Percentiles rank a stretch among this genome's conserved stretches.
Evolutionary conservation across 1,284 basidiomycete genomes (phyloP).

Genomic region (Pseudozyma sp.): DNA sequence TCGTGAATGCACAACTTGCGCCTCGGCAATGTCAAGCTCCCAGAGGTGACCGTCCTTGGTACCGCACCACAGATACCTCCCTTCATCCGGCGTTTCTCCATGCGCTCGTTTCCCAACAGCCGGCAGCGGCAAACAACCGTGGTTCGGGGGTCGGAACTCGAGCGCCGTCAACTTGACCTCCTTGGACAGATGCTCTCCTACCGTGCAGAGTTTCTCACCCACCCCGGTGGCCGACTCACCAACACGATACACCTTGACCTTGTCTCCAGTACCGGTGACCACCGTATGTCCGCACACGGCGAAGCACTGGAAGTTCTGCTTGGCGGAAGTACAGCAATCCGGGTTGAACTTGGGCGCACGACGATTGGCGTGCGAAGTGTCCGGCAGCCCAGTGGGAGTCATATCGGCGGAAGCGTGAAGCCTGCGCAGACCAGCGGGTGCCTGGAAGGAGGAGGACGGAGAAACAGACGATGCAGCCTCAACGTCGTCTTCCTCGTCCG

Average conservation of each 20-base stretch:
- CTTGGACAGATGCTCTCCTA: constrained; percentile 46
- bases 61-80: constrained; percentile 64
- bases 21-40: constrained; percentile 60
- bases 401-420: constrained; percentile 32
- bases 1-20: constrained; percentile 38
- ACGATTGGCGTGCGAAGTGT: constrained; percentile 49
- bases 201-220: constrained; percentile 53
- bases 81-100: constrained; percentile 49
- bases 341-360: constrained; percentile 45
- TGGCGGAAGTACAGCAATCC: constrained; percentile 37
- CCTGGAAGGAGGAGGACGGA: constrained; percentile 29
- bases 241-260: constrained; percentile 57
- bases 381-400: constrained; percentile 39
- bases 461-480: constrained; percentile 19
- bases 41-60: constrained; percentile 60
- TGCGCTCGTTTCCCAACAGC: constrained; percentile 26
- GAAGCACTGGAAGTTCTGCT: constrained; percentile 46
- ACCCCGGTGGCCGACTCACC: constrained; percentile 39
- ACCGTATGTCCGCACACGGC: constrained; percentile 51
- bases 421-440: constrained; percentile 25
- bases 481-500: constrained; percentile 42
- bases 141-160: constrained; percentile 52
- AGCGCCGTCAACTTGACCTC: constrained; percentile 54
- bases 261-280: constrained; percentile 52
- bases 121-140: constrained; percentile 22